Evolutionary conservation across 345 rosid species (phyloP).

Genomic region (Ceriops decandra): DNA sequence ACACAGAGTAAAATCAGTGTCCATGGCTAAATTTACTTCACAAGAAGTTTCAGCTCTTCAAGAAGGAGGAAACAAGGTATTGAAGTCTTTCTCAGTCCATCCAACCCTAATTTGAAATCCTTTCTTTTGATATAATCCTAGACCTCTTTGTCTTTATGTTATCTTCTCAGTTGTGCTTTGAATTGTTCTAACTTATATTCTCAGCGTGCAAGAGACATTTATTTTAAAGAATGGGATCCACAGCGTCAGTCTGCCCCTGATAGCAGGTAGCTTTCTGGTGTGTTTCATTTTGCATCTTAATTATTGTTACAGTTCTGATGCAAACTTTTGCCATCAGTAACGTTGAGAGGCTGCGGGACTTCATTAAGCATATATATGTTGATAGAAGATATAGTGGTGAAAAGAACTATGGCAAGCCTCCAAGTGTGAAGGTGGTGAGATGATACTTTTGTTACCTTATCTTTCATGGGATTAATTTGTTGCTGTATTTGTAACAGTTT

Average conservation of each 20-base stretch:
- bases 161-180: constrained; percentile 6
- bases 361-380: constrained; percentile 86
- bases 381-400: constrained; percentile 77
- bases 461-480: no score
- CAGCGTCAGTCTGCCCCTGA: constrained; percentile 72
- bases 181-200: constrained; percentile 8
- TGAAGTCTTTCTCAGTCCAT: neutral
- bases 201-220: constrained; percentile 82
- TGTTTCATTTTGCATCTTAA: constrained; percentile 6
- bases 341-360: constrained; percentile 74
- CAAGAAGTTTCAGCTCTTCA: constrained; percentile 83
- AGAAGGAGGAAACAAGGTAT: constrained; percentile 96
- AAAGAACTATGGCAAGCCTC: constrained; percentile 73
- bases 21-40: constrained; percentile 89
- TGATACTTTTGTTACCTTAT: no score
- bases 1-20: constrained; percentile 88
- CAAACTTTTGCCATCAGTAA: constrained; percentile 48
- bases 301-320: constrained; percentile 23
- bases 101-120: neutral
- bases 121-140: neutral
- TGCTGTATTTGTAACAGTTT: no score
- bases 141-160: neutral
- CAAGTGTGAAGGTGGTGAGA: constrained; percentile 57
- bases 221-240: constrained; percentile 85
- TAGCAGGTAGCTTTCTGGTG: constrained; percentile 49